Conservation (phyloP, 2,329 filamentous ascomycete genomes). For the Colletotrichum euphorbiae region DNA sequence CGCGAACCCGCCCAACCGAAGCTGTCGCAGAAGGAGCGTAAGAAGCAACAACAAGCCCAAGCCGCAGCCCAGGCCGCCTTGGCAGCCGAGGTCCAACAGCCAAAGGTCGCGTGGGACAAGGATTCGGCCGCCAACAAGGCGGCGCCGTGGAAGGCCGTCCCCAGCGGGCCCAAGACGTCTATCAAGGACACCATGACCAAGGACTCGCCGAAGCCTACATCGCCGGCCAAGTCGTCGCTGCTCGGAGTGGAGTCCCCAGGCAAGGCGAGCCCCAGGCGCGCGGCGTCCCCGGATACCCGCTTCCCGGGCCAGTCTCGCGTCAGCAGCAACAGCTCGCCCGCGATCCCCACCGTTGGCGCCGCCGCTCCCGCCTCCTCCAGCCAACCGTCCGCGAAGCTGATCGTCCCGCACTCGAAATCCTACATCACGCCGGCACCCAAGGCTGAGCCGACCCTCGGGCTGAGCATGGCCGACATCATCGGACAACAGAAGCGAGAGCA, state of each 20-base stretch:
- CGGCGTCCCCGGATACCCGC: conserved; percentile 71
- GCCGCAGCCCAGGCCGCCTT: conserved; percentile 57
- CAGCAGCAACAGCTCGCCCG: conserved; percentile 48
- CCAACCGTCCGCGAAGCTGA: conserved; percentile 51
- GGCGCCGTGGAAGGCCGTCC: conserved; percentile 75
- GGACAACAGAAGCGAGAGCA: conserved; percentile 88
- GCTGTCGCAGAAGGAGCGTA: conserved; percentile 92
- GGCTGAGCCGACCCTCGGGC: conserved; percentile 72
- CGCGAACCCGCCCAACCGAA: conserved; percentile 63
- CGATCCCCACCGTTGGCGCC: conserved; percentile 33
- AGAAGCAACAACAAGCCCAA: conserved; percentile 80
- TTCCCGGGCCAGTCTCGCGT: conserved; percentile 67
- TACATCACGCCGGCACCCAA: conserved; percentile 69
- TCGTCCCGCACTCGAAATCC: conserved; percentile 70
- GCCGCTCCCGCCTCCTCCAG: conserved; percentile 42
- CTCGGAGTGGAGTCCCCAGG: conserved; percentile 56
- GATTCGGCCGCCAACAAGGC: conserved; percentile 52
- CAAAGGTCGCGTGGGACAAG: conserved; percentile 60
- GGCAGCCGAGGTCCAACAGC: conserved; percentile 48
- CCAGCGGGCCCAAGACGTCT: conserved; percentile 59
- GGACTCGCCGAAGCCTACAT: conserved; percentile 45
- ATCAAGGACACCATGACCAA: conserved; percentile 61
- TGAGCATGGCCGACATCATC: conserved; percentile 90
- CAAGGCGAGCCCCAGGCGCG: conserved; percentile 57
- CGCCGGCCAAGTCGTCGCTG: conserved; percentile 55